Evolutionary conservation across 305 asterid genomes (phyloP).

Genomic region (Euphrasia arctica): DNA sequence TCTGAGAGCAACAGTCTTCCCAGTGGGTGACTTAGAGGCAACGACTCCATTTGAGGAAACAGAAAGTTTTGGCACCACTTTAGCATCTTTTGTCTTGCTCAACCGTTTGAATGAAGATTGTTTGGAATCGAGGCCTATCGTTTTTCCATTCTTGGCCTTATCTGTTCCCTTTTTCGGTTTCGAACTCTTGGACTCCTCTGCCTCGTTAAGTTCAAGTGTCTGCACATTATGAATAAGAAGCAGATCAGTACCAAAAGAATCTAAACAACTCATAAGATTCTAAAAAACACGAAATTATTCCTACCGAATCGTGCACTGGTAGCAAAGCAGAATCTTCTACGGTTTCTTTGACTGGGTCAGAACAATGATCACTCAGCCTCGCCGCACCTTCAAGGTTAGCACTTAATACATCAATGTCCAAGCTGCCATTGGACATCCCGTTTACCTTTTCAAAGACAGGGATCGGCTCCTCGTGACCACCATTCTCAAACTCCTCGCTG

Average conservation of each 20-base stretch:
- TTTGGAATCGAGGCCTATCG: slow-evolving; percentile 30
- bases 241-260: neutral
- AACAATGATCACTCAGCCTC: slow-evolving; percentile 37
- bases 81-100: slow-evolving; percentile 51
- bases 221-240: slow-evolving; percentile 21
- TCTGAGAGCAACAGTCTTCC: slow-evolving; percentile 32
- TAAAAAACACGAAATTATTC: no score
- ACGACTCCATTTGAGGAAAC: slow-evolving; percentile 48
- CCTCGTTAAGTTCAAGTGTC: slow-evolving; percentile 42
- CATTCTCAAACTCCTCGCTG: slow-evolving; percentile 45
- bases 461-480: slow-evolving; percentile 39
- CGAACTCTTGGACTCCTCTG: slow-evolving; percentile 35
- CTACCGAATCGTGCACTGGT: slow-evolving; percentile 25
- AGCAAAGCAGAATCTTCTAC: slow-evolving; percentile 33
- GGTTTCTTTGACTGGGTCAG: slow-evolving; percentile 20
- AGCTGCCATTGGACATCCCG: slow-evolving; percentile 39
- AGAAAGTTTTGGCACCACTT: slow-evolving; percentile 38
- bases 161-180: slow-evolving; percentile 38
- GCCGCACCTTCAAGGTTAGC: slow-evolving; percentile 37
- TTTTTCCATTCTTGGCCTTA: slow-evolving; percentile 48
- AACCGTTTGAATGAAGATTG: slow-evolving; percentile 31
- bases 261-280: no score
- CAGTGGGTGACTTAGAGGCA: slow-evolving; percentile 24
- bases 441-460: slow-evolving; percentile 26
- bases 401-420: slow-evolving; percentile 37